These are phyloP conservation scores for Periconia sp. DNA, from an alignment of 2,329 filamentous ascomycete species.

Conservation along the genomic window DNA sequence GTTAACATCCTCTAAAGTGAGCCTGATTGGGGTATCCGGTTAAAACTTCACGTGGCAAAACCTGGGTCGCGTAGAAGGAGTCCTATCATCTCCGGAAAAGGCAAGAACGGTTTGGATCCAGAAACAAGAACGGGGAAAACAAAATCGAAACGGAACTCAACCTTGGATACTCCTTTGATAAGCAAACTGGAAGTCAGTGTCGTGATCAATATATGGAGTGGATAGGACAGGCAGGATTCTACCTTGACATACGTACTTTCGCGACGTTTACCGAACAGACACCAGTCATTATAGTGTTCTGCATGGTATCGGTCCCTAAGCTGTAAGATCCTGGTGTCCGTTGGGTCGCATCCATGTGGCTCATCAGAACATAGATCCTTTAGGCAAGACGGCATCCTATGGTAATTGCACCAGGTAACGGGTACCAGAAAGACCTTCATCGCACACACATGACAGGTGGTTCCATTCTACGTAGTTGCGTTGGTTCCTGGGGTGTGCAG, in stretches of 20 bases:
- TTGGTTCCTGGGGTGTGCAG: too few relatives aligned
- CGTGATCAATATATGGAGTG: conserved; percentile 28
- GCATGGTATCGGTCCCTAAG: conserved; percentile 3
- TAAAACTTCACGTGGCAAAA: too few relatives aligned
- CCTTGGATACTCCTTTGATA: conserved; percentile 23
- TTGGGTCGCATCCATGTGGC: conserved; percentile 1
- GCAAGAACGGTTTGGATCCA: too few relatives aligned
- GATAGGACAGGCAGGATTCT: conserved; percentile 30
- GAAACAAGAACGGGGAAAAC: conserved; percentile 18
- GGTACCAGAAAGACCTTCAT: conserved; percentile 23
- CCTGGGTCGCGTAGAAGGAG: too few relatives aligned
- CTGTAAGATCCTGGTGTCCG: background rate
- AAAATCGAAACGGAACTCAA: conserved; percentile 17
- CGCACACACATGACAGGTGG: too few relatives aligned
- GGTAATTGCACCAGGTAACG: conserved; percentile 26
- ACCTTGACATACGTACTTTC: conserved; percentile 45
- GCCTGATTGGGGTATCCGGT: too few relatives aligned
- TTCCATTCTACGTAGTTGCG: too few relatives aligned
- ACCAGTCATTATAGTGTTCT: conserved; percentile 14
- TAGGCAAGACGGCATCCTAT: too few relatives aligned
- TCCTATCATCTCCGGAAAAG: too few relatives aligned
- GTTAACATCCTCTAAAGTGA: too few relatives aligned
- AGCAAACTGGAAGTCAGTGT: conserved; percentile 41
- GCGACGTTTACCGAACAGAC: conserved; percentile 18
- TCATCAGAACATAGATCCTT: conserved; percentile 1